Base-by-base conservation (phyloP, 805 yeast genomes). In the Kazachstania bromeliacearum region DNA sequence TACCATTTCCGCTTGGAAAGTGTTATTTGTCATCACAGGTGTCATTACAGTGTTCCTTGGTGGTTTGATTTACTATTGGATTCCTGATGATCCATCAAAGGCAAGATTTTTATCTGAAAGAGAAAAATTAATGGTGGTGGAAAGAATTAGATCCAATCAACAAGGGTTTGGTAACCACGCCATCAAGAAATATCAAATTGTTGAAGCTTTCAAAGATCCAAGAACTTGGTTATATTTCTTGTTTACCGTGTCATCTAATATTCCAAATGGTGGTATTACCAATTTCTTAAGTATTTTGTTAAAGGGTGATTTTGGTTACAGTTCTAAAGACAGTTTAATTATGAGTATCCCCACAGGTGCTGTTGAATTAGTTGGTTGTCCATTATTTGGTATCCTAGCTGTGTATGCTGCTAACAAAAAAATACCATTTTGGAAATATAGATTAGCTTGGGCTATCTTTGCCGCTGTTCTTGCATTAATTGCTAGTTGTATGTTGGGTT, bases 1-100 rank as follows among this genome's bases (percentile, higher is more conserved):
- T 52, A 34, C 63, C 17, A 55, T 75, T 4, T 62, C 57, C 2
- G 64, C 78, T 3, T 82, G 88, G 88, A 75, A 71, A 49, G 51
- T 73, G 10, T 53, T 77, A 3, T 81, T 70, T 50, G 59, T 81
- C 33, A 62, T 78, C 21, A 68, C 73, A 27, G 94, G 92, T 12
- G 51, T 65, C 6, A 64, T 75, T 38, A 77, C 85, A 3, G 53
- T 77, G 5, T 48, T 68, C 9, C 48, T 73, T 12, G 82, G 81
- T 4, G 34, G 68, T 8, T 36, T 67, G 8, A 62, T 75, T 40
- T 53, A 55, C 29, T 44, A 72, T 36, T 73, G 71, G 53, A 49
- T 79, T 34, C 83, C 84, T n/a, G 77, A 73, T 44, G 53, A 61
- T 24, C 84, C 85, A 25, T 59, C 63, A 15, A 55, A 56, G 18